A percentile compares a stretch with the other conserved stretches of the same genome.
These are phyloP conservation scores for Cladosporium cucumerinum DNA, from an alignment of 2,329 filamentous ascomycete species.

Conservation along the genomic window DNA sequence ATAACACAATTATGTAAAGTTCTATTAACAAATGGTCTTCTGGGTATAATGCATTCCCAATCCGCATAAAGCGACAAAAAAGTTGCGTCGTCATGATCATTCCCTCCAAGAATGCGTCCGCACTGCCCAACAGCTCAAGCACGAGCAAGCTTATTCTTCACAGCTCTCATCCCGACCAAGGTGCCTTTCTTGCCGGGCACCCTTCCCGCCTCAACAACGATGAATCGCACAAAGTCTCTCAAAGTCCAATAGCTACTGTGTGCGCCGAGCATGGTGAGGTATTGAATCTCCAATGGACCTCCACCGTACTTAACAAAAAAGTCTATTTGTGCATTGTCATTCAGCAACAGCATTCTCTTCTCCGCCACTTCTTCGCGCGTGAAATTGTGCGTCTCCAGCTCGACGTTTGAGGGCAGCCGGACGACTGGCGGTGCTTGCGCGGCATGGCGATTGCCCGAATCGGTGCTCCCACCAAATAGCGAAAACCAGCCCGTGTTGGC, in stretches of 20 bases:
- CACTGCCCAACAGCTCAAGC: neutral
- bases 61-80: neutral
- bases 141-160: constrained; percentile 44
- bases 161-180: constrained; percentile 52
- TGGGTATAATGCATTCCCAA: constrained; percentile 14
- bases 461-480: constrained; percentile 36
- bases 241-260: constrained; percentile 93
- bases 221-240: constrained; percentile 81
- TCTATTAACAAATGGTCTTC: neutral
- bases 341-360: constrained; percentile 79
- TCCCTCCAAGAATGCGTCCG: neutral
- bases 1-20: constrained; percentile 5
- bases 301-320: constrained; percentile 80
- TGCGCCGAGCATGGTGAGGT: constrained; percentile 92
- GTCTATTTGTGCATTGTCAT: constrained; percentile 96
- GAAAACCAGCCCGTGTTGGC: constrained; percentile 53
- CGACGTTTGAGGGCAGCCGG: constrained; percentile 57
- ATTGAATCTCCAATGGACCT: constrained; percentile 89
- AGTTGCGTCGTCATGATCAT: neutral
- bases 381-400: constrained; percentile 94
- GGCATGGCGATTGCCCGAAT: constrained; percentile 32
- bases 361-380: constrained; percentile 88
- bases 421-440: constrained; percentile 31
- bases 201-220: constrained; percentile 84
- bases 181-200: constrained; percentile 63